phyloP scores from a whole-genome alignment of 495 filamentous ascomycete species.

The Penicillium canariense region DNA sequence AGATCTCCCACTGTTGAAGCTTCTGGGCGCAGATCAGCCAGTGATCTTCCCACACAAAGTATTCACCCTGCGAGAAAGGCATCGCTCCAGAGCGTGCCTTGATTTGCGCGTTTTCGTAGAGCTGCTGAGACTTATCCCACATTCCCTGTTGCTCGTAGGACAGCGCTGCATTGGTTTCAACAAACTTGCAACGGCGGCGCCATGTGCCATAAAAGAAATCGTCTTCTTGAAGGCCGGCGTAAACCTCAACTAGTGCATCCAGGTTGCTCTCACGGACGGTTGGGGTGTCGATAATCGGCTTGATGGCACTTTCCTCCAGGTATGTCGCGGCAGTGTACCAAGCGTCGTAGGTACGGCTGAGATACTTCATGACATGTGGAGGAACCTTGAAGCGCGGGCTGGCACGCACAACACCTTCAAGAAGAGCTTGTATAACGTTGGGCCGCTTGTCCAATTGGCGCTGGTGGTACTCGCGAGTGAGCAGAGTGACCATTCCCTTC shows the following conservation, averaged over 20 bases:
- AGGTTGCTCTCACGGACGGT: slow-evolving; percentile 87
- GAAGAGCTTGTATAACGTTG: slow-evolving; percentile 87
- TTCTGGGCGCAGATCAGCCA: slow-evolving; percentile 98
- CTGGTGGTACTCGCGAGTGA: slow-evolving; percentile 93
- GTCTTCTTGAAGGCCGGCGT: slow-evolving; percentile 84
- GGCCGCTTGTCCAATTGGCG: slow-evolving; percentile 91
- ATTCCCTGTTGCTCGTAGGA: slow-evolving; percentile 99
- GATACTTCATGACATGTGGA: slow-evolving; percentile 91
- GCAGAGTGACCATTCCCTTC: slow-evolving; percentile 76
- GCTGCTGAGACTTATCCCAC: slow-evolving; percentile 96
- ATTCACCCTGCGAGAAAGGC: slow-evolving; percentile 94
- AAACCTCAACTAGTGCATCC: slow-evolving; percentile 89
- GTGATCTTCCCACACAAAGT: slow-evolving; percentile 99
- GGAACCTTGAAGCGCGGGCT: slow-evolving; percentile 87
- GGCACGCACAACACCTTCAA: slow-evolving; percentile 78
- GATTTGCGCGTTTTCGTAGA: slow-evolving; percentile 95
- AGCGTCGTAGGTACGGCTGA: slow-evolving; percentile 85
- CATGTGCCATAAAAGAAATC: slow-evolving; percentile 98
- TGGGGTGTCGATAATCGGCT: slow-evolving; percentile 78
- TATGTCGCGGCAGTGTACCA: slow-evolving; percentile 90
- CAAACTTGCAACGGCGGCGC: slow-evolving; percentile 90
- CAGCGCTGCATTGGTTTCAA: slow-evolving; percentile 93
- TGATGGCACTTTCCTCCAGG: slow-evolving; percentile 80
- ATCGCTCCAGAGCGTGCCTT: slow-evolving; percentile 91
- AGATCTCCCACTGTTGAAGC: slow-evolving; percentile 96